A percentile compares a stretch with the other conserved stretches of the same genome.
Conservation (phyloP, 2,329 filamentous ascomycete species). For the Phoma sp. region DNA sequence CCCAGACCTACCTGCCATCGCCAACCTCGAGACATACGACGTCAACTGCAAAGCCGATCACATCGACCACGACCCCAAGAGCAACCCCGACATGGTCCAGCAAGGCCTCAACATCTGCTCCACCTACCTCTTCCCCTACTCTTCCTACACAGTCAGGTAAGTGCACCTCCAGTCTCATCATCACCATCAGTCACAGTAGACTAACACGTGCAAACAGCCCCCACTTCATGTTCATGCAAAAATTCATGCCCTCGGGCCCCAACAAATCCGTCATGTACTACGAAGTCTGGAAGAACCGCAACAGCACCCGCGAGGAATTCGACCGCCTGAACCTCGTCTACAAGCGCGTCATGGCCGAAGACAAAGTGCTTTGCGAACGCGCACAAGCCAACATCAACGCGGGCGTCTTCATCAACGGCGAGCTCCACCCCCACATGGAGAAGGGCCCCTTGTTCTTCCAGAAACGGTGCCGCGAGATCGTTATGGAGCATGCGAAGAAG, state of each 20-base stretch:
- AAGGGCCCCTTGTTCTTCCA: conserved; percentile 66
- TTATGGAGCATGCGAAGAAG: conserved; percentile 55
- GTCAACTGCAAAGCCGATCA: conserved; percentile 39
- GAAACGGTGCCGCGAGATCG: conserved; percentile 55
- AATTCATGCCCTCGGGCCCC: conserved; percentile 63
- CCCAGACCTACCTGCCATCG: conserved; percentile 62
- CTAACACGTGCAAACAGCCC: conserved; percentile 21
- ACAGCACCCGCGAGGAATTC: conserved; percentile 65
- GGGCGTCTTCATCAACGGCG: conserved; percentile 67
- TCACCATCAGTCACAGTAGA: background rate
- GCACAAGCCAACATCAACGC: conserved; percentile 67
- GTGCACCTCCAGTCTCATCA: background rate
- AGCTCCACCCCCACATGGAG: conserved; percentile 67
- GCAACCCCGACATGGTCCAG: conserved; percentile 34
- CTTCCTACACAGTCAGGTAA: conserved; percentile 42
- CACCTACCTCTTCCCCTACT: conserved; percentile 41
- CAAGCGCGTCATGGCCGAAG: conserved; percentile 68
- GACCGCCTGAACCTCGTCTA: conserved; percentile 64
- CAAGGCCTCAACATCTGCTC: conserved; percentile 36
- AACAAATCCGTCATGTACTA: conserved; percentile 63
- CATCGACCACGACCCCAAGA: conserved; percentile 42
- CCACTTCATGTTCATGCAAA: conserved; percentile 68
- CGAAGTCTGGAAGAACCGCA: conserved; percentile 67
- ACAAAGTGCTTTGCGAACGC: conserved; percentile 66
- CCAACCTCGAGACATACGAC: conserved; percentile 62